These are phyloP conservation scores for Pseudopediastrum boryanum DNA, from an alignment of 139 green algal species.

Conservation along the genomic window DNA sequence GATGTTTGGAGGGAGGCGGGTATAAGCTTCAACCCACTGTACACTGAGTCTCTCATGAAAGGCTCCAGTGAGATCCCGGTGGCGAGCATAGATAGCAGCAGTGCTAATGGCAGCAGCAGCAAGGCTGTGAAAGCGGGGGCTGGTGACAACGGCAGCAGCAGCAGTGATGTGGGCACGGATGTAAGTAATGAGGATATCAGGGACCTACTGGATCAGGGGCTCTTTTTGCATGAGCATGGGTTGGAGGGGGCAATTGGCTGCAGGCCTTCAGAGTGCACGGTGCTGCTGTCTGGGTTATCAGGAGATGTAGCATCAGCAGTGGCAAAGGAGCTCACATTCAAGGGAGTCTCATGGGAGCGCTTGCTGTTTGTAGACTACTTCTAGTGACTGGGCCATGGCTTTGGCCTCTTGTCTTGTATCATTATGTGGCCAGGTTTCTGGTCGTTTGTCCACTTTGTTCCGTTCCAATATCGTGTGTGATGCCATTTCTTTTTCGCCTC, in stretches of 20 bases:
- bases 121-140: too few relatives aligned
- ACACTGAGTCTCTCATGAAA: slow-evolving; percentile 40
- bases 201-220: slow-evolving; percentile 46
- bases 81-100: not conserved
- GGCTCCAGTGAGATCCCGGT: slow-evolving; percentile 6
- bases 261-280: slow-evolving; percentile 42
- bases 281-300: slow-evolving; percentile 66
- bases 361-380: slow-evolving; percentile 79
- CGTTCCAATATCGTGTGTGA: too few relatives aligned
- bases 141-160: not conserved
- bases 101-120: slow-evolving; percentile 19
- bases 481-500: too few relatives aligned
- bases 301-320: slow-evolving; percentile 57
- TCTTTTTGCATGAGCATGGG: slow-evolving; percentile 45
- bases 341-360: slow-evolving; percentile 59
- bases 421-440: too few relatives aligned
- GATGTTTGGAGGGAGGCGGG: slow-evolving; percentile 79
- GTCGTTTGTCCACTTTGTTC: too few relatives aligned
- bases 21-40: slow-evolving; percentile 57
- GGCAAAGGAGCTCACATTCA: slow-evolving; percentile 55
- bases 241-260: slow-evolving; percentile 45
- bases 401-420: too few relatives aligned
- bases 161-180: not conserved
- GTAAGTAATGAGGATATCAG: slow-evolving; percentile 21
- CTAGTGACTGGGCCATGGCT: too few relatives aligned